These are phyloP conservation scores for Boletellus sp. DNA, from an alignment of 768 basidiomycete genomes.

Conservation along the genomic window DNA sequence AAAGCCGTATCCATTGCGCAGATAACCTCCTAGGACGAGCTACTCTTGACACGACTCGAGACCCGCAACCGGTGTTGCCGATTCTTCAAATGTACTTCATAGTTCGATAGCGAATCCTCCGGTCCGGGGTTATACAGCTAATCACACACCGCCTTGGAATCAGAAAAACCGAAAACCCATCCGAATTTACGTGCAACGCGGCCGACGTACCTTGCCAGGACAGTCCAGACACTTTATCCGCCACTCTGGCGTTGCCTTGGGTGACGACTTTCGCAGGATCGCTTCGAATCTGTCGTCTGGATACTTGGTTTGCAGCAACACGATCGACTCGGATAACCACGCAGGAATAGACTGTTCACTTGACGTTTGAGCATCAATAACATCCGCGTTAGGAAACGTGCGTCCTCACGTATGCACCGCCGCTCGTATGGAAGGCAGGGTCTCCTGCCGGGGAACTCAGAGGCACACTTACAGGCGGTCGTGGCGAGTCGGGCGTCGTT, in stretches of 20 bases:
- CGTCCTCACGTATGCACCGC: constrained; percentile 27
- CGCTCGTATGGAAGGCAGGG: constrained; percentile 8
- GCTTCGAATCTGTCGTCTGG: constrained; percentile 82
- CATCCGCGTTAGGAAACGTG: constrained; percentile 19
- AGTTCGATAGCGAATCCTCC: constrained; percentile 81
- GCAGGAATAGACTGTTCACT: constrained; percentile 47
- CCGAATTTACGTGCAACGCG: too few relatives aligned
- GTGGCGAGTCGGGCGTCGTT: constrained; percentile 27
- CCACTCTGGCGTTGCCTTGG: constrained; percentile 73
- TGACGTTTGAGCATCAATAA: constrained; percentile 32
- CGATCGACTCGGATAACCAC: constrained; percentile 72
- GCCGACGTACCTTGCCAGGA: constrained; percentile 72
- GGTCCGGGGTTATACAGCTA: constrained; percentile 91
- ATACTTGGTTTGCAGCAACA: constrained; percentile 65
- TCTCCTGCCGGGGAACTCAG: constrained; percentile 22
- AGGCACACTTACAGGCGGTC: constrained; percentile 3
- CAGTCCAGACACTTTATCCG: constrained; percentile 88
- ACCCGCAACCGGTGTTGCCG: constrained; percentile 75
- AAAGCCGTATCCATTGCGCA: constrained; percentile 9
- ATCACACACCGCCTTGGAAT: not conserved
- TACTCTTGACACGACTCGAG: constrained; percentile 44
- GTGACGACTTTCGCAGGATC: constrained; percentile 55
- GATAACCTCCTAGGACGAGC: constrained; percentile 21
- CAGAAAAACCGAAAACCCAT: not conserved
- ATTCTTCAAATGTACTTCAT: constrained; percentile 89